A percentile compares a stretch with the other conserved stretches of the same genome.
These are phyloP conservation scores for Tetrahymena thermophila DNA, from an alignment of 73 alveolate species.

Conservation along the genomic window DNA sequence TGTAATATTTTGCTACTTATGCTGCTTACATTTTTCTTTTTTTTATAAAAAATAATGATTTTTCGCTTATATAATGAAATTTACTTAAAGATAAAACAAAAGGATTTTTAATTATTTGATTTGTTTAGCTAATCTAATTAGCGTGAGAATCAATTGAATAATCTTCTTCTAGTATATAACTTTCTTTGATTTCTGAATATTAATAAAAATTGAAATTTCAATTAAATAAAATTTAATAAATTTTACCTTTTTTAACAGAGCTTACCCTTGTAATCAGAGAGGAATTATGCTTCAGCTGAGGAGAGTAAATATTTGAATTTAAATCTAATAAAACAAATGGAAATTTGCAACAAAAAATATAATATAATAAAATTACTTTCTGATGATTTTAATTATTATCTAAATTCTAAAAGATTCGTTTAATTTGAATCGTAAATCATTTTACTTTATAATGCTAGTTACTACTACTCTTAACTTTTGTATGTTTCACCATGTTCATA, in stretches of 20 bases:
- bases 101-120: background rate
- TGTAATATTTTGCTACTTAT: too few species aligned
- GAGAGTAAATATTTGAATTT: background rate
- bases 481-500: background rate
- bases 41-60: too few species aligned
- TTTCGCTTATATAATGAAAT: too few species aligned
- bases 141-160: background rate
- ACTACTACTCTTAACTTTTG: background rate
- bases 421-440: too few species aligned
- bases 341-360: too few species aligned
- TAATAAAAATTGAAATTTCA: too few species aligned
- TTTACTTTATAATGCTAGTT: background rate
- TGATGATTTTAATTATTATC: background rate
- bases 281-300: background rate
- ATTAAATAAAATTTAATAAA: too few species aligned
- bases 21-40: too few species aligned
- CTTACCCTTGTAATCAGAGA: background rate
- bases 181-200: background rate
- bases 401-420: background rate
- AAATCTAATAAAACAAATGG: background rate
- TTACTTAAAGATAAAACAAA: background rate
- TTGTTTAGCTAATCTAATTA: background rate
- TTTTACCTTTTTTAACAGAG: background rate
- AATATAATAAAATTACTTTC: background rate
- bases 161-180: background rate